Evolutionary conservation across 2,329 filamentous ascomycete genomes (phyloP), one percentile per base, ranked within the genome.

Genomic region (Neophaeococcomyces aloes): DNA sequence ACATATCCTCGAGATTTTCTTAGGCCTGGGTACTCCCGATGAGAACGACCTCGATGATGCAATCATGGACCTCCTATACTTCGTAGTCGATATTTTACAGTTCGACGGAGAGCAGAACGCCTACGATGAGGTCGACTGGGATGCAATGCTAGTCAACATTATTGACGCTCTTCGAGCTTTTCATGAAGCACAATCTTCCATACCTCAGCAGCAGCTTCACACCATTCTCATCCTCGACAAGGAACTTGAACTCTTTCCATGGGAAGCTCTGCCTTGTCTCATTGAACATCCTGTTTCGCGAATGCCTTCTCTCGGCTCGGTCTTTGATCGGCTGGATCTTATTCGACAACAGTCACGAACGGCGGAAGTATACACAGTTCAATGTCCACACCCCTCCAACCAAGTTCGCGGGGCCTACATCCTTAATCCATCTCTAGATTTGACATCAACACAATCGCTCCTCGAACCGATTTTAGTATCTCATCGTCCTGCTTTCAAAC

Each of bases 51-150:
- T 93, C 17, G 89, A 96, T 50, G 89, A 96, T 56, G 78, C 82
- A 0, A 67, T 98, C n/a, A 86, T 82, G 53, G 91, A 98, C 59
- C 68, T 98, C 21, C 74, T 98, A 3, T 96, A 95, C 65, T 96
- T 96, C 59, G 84, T 96, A 1, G 81, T 98, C 4, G 91, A 98
- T 56, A 88, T 96, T 40, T 71, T 98, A 2, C 91, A 96, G 60
- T 96, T 98, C 62, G 86, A 94, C 54, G 91, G 91, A 13, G 93
- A 98, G 65, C 77, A 80, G 37, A 98, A 96, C 59, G 91, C 93
- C 0, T 95, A 95, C 63, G 91, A 98, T 55, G 91, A 98, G 65
- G 85, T 98, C 50, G 89, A 96, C 62, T 94, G 96, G 58, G 91
- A 98, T 54, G 68, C 73, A 53, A 93, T 98, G 77, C 79, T 88